Percentiles rank a stretch among this genome's conserved stretches.
Evolutionary conservation across 2,329 filamentous ascomycete genomes (phyloP).

Genomic region (Paecilomyces sp.): DNA sequence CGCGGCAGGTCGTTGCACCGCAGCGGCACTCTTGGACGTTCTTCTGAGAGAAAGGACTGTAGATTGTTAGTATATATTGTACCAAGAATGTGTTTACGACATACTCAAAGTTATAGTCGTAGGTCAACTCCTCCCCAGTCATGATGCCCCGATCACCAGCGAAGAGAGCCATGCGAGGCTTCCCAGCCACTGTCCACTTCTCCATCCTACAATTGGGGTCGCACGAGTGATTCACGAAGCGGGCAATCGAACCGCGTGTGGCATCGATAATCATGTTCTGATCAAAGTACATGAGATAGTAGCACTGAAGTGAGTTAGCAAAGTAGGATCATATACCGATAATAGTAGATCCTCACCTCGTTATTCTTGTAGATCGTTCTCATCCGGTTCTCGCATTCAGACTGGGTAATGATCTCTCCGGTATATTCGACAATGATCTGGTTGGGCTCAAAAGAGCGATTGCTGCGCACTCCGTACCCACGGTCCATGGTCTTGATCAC

Average conservation of each 20-base stretch:
- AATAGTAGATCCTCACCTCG: conserved; percentile 53
- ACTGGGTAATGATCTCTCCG: conserved; percentile 92
- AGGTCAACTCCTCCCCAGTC: conserved; percentile 93
- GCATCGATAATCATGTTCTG: conserved; percentile 99
- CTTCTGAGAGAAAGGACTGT: conserved; percentile 51
- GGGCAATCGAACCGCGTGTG: conserved; percentile 88
- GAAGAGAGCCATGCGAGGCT: conserved; percentile 94
- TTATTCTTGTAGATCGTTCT: conserved; percentile 89
- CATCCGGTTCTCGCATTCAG: conserved; percentile 90
- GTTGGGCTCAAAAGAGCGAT: conserved; percentile 75
- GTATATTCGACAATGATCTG: conserved; percentile 99
- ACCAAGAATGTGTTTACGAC: conserved; percentile 13
- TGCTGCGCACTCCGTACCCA: conserved; percentile 86
- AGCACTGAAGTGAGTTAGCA: conserved; percentile 56
- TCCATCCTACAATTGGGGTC: conserved; percentile 96
- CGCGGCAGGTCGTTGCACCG: conserved; percentile 54
- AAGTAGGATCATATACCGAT: not conserved
- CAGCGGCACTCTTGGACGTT: conserved; percentile 60
- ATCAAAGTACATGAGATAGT: conserved; percentile 97
- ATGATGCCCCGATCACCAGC: conserved; percentile 82
- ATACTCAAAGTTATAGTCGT: conserved; percentile 75
- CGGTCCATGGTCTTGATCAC: conserved; percentile 85
- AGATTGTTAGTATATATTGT: conserved; percentile 6
- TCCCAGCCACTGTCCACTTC: conserved; percentile 91
- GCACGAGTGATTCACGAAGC: conserved; percentile 97